Conservation (phyloP, 768 basidiomycete species). For the Tephrocybe sp. region DNA sequence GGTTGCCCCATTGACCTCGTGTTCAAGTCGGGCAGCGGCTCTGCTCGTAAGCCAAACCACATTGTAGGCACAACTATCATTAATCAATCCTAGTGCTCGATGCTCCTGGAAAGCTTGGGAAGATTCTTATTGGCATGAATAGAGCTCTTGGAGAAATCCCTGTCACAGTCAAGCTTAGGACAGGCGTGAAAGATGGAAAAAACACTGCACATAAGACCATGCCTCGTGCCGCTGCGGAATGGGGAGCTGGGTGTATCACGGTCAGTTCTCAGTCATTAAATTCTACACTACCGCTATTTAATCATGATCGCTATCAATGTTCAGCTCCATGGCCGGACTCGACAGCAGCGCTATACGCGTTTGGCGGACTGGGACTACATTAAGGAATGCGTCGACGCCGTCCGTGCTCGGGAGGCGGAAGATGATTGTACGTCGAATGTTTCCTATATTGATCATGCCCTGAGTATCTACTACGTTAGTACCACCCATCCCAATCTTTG, state of each 20-base stretch:
- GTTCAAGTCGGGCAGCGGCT: slow-evolving; percentile 87
- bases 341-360: slow-evolving; percentile 92
- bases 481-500: slow-evolving; percentile 88
- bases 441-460: neutral
- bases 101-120: slow-evolving; percentile 75
- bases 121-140: slow-evolving; percentile 89
- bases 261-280: slow-evolving; percentile 23
- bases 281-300: too few species aligned
- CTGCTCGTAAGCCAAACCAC: slow-evolving; percentile 61
- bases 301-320: neutral
- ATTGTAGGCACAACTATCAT: neutral
- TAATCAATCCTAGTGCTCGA: slow-evolving; percentile 64
- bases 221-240: slow-evolving; percentile 65
- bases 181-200: slow-evolving; percentile 85
- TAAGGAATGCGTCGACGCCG: slow-evolving; percentile 77
- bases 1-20: slow-evolving; percentile 98
- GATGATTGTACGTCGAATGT: slow-evolving; percentile 56
- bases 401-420: slow-evolving; percentile 68
- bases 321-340: slow-evolving; percentile 92
- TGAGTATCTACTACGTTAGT: slow-evolving; percentile 43
- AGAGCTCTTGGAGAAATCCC: slow-evolving; percentile 87
- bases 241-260: slow-evolving; percentile 43
- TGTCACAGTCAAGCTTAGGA: slow-evolving; percentile 87
- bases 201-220: slow-evolving; percentile 91
- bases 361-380: slow-evolving; percentile 96